Evolutionary conservation across 306 rosid species (phyloP).

Genomic region (Prunus salicina): DNA sequence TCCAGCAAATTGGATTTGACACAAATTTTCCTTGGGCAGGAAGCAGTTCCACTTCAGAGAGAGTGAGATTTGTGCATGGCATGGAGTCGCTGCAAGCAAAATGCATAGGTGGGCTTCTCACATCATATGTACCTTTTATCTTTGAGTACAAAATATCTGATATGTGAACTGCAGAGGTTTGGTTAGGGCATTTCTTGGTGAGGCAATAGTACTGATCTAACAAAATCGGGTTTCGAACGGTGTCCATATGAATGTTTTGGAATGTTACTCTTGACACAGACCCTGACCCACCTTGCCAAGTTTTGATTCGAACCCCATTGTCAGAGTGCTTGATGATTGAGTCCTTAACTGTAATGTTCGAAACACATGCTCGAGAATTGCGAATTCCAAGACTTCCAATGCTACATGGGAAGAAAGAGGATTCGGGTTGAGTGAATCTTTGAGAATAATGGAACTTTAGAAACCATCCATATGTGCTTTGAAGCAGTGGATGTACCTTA

Average conservation of each 20-base stretch:
- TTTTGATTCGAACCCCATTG: slow-evolving; percentile 72
- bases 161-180: slow-evolving; percentile 47
- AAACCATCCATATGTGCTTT: not conserved
- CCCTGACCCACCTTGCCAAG: slow-evolving; percentile 86
- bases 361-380: slow-evolving; percentile 66
- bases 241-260: slow-evolving; percentile 61
- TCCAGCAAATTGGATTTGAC: slow-evolving; percentile 47
- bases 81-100: slow-evolving; percentile 54
- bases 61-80: slow-evolving; percentile 54
- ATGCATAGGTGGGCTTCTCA: slow-evolving; percentile 44
- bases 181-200: slow-evolving; percentile 43
- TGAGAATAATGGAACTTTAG: not conserved
- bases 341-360: slow-evolving; percentile 62
- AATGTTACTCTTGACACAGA: slow-evolving; percentile 58
- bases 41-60: slow-evolving; percentile 40
- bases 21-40: slow-evolving; percentile 32
- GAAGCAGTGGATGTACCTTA: slow-evolving; percentile 36
- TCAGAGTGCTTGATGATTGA: slow-evolving; percentile 53
- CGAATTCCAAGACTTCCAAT: slow-evolving; percentile 72
- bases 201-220: slow-evolving; percentile 59
- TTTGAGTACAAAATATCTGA: slow-evolving; percentile 42
- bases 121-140: slow-evolving; percentile 54
- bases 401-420: slow-evolving; percentile 30
- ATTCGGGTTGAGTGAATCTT: not conserved
- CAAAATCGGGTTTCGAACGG: slow-evolving; percentile 54